Conservation (phyloP, 768 basidiomycete species). For the Pulveroboletus sp. region DNA sequence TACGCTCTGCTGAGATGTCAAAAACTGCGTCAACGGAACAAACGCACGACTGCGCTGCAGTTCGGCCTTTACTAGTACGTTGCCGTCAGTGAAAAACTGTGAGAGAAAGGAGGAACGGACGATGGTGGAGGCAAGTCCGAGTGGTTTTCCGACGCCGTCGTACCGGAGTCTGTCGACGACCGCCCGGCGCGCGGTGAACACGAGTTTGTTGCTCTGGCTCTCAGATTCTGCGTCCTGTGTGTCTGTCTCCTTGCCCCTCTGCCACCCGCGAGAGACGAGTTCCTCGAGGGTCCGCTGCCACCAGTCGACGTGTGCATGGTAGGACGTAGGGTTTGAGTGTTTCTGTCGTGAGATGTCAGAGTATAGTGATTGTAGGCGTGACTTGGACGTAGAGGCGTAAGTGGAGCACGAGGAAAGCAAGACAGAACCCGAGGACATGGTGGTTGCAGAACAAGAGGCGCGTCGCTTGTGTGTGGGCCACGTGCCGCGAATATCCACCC, state of each 20-base stretch:
- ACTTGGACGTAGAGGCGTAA: slow-evolving; percentile 29
- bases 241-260: slow-evolving; percentile 26
- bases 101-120: slow-evolving; percentile 47
- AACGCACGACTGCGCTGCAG: slow-evolving; percentile 45
- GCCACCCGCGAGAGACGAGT: slow-evolving; percentile 57
- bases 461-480: slow-evolving; percentile 10
- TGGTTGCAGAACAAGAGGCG: slow-evolving; percentile 2
- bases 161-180: slow-evolving; percentile 61
- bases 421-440: slow-evolving; percentile 17
- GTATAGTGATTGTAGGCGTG: slow-evolving; percentile 78
- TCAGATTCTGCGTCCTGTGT: slow-evolving; percentile 7
- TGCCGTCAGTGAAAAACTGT: slow-evolving; percentile 19
- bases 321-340: slow-evolving; percentile 80
- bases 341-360: slow-evolving; percentile 86
- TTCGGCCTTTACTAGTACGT: slow-evolving; percentile 66
- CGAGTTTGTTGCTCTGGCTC: slow-evolving; percentile 46
- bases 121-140: slow-evolving; percentile 67
- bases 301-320: slow-evolving; percentile 80
- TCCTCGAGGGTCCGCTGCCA: slow-evolving; percentile 72
- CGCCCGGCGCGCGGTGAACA: slow-evolving; percentile 53
- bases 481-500: neutral
- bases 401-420: slow-evolving; percentile 25
- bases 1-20: slow-evolving; percentile 55
- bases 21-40: slow-evolving; percentile 53
- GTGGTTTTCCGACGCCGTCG: slow-evolving; percentile 72